Base-by-base conservation (phyloP, 352 stramenopile genomes). In the Globisporangium viniferum region DNA sequence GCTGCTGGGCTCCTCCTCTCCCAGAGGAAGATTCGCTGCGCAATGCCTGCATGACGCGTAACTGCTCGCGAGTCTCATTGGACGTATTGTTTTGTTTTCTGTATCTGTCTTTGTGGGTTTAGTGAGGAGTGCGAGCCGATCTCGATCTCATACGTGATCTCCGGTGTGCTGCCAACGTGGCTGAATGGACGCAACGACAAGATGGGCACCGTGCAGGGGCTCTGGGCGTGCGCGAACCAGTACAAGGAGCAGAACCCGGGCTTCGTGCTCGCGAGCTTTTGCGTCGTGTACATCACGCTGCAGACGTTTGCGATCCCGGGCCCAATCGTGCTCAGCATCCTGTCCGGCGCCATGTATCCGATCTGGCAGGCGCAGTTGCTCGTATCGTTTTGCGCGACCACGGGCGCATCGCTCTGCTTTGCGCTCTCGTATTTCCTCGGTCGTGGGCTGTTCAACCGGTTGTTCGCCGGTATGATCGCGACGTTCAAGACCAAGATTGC, bases 301-400 rank as follows among this genome's bases (percentile, higher is more conserved):
- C 89, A 97, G 76, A 91, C 89, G 5, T 97, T 95, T 76, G 89
- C 89, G 15, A 96, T 97, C 60, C 89, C 89, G 0, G 89, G 89
- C 6, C 88, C 89, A 35, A 94, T 97, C 64, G 85, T 94, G 39
- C 68, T 97, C 22, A 95, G 88, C 70, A 94, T 97, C 39, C 70
- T 97, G 22, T 90, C 89, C 14, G 89, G 89, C n/a, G 86, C 89
- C 8, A 92, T 97, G 74, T 97, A 95, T 62, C 85, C 87, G 68
- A 91, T 94, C 70, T 66, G 83, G 39, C 71, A 92, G 36, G 89
- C 88, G 49, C 86, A 95, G 65, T 61, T 91, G 14, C 72, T 97
- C 8, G 88, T 97, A 44, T 86, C 89, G 15, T 91, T 91, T 65
- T 97, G 88, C 66, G 88, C 86, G 36, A 95, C 89, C 2, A 88